phyloP scores from a whole-genome alignment of 2,329 filamentous ascomycete genomes.

The Fusarium sp. region DNA sequence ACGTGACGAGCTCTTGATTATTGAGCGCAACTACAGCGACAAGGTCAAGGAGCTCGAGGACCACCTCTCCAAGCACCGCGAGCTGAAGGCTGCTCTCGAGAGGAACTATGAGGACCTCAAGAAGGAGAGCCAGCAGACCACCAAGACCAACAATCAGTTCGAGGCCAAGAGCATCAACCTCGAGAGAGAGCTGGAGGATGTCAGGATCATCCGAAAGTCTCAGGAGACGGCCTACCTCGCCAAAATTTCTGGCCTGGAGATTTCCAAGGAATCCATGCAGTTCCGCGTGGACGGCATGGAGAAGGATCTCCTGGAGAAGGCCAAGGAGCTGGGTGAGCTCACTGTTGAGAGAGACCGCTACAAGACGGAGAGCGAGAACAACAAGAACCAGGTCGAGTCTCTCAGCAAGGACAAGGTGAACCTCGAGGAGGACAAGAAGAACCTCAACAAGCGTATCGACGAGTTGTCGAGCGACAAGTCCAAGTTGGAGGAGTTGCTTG shows the following conservation, averaged over 20 bases:
- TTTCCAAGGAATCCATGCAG: constrained; percentile 42
- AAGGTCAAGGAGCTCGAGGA: constrained; percentile 43
- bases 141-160: constrained; percentile 21
- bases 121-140: constrained; percentile 30
- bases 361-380: constrained; percentile 29
- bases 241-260: constrained; percentile 41
- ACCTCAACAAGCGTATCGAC: constrained; percentile 27
- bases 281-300: constrained; percentile 39
- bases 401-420: constrained; percentile 31
- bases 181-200: constrained; percentile 39
- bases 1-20: constrained; percentile 37
- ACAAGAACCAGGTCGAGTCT: constrained; percentile 33
- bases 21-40: constrained; percentile 31
- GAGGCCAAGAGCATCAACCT: constrained; percentile 42
- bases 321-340: constrained; percentile 38
- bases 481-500: constrained; percentile 32
- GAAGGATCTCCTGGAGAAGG: constrained; percentile 36
- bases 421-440: constrained; percentile 39
- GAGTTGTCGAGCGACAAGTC: constrained; percentile 30
- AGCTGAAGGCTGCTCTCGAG: constrained; percentile 41
- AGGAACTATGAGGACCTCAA: constrained; percentile 42
- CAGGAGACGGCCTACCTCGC: constrained; percentile 41
- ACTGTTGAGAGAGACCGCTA: constrained; percentile 39
- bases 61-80: constrained; percentile 37
- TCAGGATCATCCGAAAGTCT: constrained; percentile 39